Base-by-base conservation (phyloP, 768 basidiomycete genomes). In the Suillus ampliporus region DNA sequence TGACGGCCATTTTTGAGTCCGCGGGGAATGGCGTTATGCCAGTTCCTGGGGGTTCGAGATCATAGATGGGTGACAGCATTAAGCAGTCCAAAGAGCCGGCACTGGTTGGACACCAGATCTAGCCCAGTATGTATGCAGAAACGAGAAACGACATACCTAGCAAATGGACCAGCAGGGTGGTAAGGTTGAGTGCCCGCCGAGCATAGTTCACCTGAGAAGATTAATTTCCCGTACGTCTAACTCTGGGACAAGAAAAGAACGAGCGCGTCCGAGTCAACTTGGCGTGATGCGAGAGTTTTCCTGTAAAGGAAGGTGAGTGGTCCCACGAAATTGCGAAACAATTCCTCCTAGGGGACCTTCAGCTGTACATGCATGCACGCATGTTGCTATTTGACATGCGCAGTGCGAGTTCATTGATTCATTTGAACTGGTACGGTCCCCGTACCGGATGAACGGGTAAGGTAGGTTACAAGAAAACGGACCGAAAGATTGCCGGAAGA, bases 151-250 rank as follows among this genome's bases (percentile, higher is more conserved):
- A 31, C 50, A 17, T 51, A 51, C 47, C 4, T 1, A 28, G 15
- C 26, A 28, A 9, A 48, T 9, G 47, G 10, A n/a, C 50, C 17
- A 28, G 48, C 19, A 28, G 47, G 26, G 15, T 4, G 15, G 47
- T 17, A 26, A 26, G 26, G 26, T 50, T 50, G 28, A 50, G 48
- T 50, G 26, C 15, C 17, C 28, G 17, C 48, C 48, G 48, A 50
- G 48, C 28, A 50, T 50, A 31, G 47, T 28, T 8, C 4, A 50
- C 5, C 19, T n/a, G 31, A 51, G 50, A 51, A 51, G 19, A 51
- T 51, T 51, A 51, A 51, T 31, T 54, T 54, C 53, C 53, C 53
- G 15, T 23, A 17, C 19, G 19, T 51, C 17, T 31, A 50, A 50
- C 26, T 53, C 21, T 9, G 34, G n/a, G 34, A 38, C 15, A 37